A percentile compares a stretch with the other conserved stretches of the same genome.
Conservation (phyloP, 1,284 basidiomycete species). For the Moniliella sp. region DNA sequence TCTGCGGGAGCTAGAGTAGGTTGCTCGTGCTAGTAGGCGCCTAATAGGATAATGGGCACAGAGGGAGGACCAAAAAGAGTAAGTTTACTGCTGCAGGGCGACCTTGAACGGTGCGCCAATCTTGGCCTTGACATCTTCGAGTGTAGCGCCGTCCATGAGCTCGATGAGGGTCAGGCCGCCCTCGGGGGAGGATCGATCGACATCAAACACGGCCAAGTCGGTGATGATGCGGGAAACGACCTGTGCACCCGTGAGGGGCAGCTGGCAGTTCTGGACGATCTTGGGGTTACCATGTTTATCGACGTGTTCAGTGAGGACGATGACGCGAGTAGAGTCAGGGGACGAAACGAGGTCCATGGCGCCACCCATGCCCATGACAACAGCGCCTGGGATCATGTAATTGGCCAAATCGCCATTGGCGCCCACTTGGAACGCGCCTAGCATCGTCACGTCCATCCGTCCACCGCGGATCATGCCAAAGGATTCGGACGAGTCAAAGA, state of each 20-base stretch:
- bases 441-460: slow-evolving; percentile 3
- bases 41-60: too few relatives aligned
- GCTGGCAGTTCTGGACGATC: slow-evolving; percentile 1
- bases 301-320: slow-evolving; percentile 3
- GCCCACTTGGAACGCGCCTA: slow-evolving; percentile 2
- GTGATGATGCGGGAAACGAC: slow-evolving; percentile 4
- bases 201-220: slow-evolving; percentile 4
- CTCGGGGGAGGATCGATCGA: slow-evolving; percentile 2
- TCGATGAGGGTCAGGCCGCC: slow-evolving; percentile 3
- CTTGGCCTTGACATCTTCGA: slow-evolving; percentile 65
- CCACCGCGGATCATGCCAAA: slow-evolving; percentile 5
- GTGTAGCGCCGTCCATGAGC: slow-evolving; percentile 51
- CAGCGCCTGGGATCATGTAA: slow-evolving; percentile 3
- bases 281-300: slow-evolving; percentile 3
- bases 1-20: too few relatives aligned
- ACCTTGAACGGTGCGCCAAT: slow-evolving; percentile 54
- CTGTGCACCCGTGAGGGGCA: slow-evolving; percentile 4
- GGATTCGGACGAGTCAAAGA: slow-evolving; percentile 2
- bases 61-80: too few relatives aligned
- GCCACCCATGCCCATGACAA: slow-evolving; percentile 4
- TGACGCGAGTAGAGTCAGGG: slow-evolving; percentile 2
- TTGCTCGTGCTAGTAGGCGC: too few relatives aligned
- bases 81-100: too few relatives aligned
- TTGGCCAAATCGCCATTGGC: slow-evolving; percentile 3
- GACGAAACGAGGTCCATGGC: slow-evolving; percentile 3